A percentile compares a stretch with the other conserved stretches of the same genome.
Evolutionary conservation across 305 asterid species (phyloP).

Genomic region (Fraxinus ornus): DNA sequence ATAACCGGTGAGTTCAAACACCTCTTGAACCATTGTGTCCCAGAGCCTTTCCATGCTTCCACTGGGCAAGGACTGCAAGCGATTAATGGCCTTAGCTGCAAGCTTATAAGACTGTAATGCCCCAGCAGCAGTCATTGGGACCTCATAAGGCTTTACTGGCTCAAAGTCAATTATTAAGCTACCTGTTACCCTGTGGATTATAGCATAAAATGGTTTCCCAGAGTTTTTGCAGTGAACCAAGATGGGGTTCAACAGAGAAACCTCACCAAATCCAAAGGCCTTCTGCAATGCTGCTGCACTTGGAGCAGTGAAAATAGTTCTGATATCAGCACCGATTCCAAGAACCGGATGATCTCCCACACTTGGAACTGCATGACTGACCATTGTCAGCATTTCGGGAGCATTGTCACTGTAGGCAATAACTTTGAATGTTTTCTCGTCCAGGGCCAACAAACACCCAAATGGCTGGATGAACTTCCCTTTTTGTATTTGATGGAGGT

Average conservation of each 20-base stretch:
- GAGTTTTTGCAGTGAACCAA: slow-evolving; percentile 88
- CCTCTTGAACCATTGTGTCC: slow-evolving; percentile 88
- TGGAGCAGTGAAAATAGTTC: slow-evolving; percentile 73
- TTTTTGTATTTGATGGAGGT: slow-evolving; percentile 88
- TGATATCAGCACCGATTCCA: slow-evolving; percentile 73
- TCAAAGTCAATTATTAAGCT: slow-evolving; percentile 83
- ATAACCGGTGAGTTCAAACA: slow-evolving; percentile 89
- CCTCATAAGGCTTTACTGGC: slow-evolving; percentile 97
- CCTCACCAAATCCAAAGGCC: slow-evolving; percentile 89
- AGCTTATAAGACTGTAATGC: slow-evolving; percentile 92
- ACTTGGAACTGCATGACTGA: slow-evolving; percentile 83
- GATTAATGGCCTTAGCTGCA: slow-evolving; percentile 86
- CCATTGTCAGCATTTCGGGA: slow-evolving; percentile 86
- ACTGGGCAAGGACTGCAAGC: slow-evolving; percentile 78
- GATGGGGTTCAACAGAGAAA: slow-evolving; percentile 77
- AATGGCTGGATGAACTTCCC: slow-evolving; percentile 81
- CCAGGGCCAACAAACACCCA: slow-evolving; percentile 84
- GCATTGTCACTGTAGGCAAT: slow-evolving; percentile 90
- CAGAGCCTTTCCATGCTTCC: slow-evolving; percentile 84
- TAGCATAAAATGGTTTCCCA: slow-evolving; percentile 92
- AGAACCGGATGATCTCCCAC: slow-evolving; percentile 81
- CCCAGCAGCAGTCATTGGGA: slow-evolving; percentile 97
- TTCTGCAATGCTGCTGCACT: slow-evolving; percentile 83
- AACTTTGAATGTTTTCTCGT: slow-evolving; percentile 74
- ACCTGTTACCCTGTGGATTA: slow-evolving; percentile 82